Conservation (phyloP, 176 grass and related monocot species). For the Tillandsia fasciculata region DNA sequence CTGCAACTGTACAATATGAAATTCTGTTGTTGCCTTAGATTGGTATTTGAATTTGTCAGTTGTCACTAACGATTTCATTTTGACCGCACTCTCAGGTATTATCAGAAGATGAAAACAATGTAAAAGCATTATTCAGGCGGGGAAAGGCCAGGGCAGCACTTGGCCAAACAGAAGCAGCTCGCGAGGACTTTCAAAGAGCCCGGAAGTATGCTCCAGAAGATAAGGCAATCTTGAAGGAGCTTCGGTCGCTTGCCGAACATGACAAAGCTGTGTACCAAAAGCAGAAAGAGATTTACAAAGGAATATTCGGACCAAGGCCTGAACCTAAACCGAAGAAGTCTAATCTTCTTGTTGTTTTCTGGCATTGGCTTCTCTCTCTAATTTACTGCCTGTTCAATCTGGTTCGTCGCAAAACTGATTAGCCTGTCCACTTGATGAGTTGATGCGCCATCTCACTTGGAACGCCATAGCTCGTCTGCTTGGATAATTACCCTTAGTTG, state of each 20-base stretch:
- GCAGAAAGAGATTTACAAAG: conserved; percentile 87
- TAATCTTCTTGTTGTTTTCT: conserved; percentile 44
- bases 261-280: conserved; percentile 80
- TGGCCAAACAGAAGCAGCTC: conserved; percentile 72
- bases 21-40: background rate
- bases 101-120: conserved; percentile 79
- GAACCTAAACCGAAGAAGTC: conserved; percentile 40
- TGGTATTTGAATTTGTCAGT: background rate
- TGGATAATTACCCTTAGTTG: too few relatives aligned
- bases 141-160: conserved; percentile 85
- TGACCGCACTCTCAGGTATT: conserved; percentile 39
- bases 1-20: too few relatives aligned
- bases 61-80: background rate
- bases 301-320: conserved; percentile 68
- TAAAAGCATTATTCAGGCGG: conserved; percentile 74
- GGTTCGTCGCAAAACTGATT: background rate
- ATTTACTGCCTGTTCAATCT: conserved; percentile 27
- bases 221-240: conserved; percentile 49
- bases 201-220: conserved; percentile 62
- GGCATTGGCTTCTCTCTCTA: conserved; percentile 57
- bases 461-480: background rate
- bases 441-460: background rate
- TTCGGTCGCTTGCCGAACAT: conserved; percentile 44
- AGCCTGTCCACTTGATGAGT: background rate
- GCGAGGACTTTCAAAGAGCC: conserved; percentile 70